Evolutionary conservation across 176 grass and related monocot genomes (phyloP).

Genomic region (Musa beccarii): DNA sequence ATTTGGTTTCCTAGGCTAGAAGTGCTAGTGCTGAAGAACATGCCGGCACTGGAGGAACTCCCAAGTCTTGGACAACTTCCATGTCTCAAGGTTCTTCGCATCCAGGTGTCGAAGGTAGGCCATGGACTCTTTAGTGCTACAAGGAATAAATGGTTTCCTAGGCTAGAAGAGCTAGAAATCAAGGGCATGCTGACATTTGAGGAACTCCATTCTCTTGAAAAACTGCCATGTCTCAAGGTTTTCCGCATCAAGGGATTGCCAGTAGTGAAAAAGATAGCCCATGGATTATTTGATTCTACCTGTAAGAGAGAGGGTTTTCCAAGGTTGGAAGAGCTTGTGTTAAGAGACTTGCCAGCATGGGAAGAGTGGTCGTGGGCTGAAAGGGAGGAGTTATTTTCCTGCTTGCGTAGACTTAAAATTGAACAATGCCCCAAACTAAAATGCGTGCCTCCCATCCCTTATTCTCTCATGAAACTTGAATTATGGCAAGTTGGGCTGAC

Average conservation of each 20-base stretch:
- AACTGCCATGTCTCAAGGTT: background rate
- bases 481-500: background rate
- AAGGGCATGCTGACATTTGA: background rate
- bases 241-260: background rate
- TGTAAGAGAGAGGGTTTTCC: no score
- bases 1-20: no score
- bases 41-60: no score
- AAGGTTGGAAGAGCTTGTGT: no score
- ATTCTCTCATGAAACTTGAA: slow-evolving; percentile 2
- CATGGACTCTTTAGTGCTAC: no score
- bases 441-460: background rate
- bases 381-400: background rate
- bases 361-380: no score
- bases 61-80: no score
- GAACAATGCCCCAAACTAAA: slow-evolving; percentile 18
- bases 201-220: slow-evolving; percentile 3
- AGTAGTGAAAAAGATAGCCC: background rate
- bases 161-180: background rate
- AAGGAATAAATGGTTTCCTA: background rate
- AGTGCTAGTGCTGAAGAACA: no score
- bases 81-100: no score
- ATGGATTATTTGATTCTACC: background rate
- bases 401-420: background rate
- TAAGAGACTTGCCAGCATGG: no score
- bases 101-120: no score